These are phyloP conservation scores for Trichophyton benhamiae DNA, from an alignment of 2,329 filamentous ascomycete genomes.

Conservation along the genomic window DNA sequence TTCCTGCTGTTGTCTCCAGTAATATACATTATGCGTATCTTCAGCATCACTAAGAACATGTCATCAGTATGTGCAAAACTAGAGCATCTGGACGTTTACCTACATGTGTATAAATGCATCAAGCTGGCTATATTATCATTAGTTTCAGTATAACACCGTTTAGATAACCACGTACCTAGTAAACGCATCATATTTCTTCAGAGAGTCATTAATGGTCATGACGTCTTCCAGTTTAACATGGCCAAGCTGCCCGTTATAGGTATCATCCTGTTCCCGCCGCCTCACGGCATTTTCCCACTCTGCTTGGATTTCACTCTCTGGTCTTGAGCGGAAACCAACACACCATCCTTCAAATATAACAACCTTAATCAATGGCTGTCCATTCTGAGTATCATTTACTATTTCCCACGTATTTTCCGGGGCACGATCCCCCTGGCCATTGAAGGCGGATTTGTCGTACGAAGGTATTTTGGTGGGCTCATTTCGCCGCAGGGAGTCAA, in stretches of 20 bases:
- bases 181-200: constrained; percentile 47
- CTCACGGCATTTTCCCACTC: constrained; percentile 41
- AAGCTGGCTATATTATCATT: constrained; percentile 32
- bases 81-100: constrained; percentile 15
- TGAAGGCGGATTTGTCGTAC: constrained; percentile 73
- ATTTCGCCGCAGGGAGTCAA: constrained; percentile 44
- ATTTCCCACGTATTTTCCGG: constrained; percentile 51
- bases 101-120: constrained; percentile 54
- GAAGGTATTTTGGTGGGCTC: constrained; percentile 51
- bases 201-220: constrained; percentile 45
- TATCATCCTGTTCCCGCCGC: constrained; percentile 30
- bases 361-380: constrained; percentile 39
- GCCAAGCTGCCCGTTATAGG: constrained; percentile 42
- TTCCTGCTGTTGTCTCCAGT: constrained; percentile 75
- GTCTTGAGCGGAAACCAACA: constrained; percentile 62
- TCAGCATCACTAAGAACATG: constrained; percentile 47
- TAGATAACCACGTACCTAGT: constrained; percentile 35
- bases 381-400: constrained; percentile 26
- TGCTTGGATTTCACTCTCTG: constrained; percentile 42
- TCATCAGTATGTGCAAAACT: background rate
- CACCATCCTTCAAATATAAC: constrained; percentile 87
- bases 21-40: constrained; percentile 63
- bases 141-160: constrained; percentile 10
- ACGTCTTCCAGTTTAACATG: constrained; percentile 46
- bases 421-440: constrained; percentile 63